Conservation (phyloP, 768 basidiomycete species). For the Cubamyces sp. region DNA sequence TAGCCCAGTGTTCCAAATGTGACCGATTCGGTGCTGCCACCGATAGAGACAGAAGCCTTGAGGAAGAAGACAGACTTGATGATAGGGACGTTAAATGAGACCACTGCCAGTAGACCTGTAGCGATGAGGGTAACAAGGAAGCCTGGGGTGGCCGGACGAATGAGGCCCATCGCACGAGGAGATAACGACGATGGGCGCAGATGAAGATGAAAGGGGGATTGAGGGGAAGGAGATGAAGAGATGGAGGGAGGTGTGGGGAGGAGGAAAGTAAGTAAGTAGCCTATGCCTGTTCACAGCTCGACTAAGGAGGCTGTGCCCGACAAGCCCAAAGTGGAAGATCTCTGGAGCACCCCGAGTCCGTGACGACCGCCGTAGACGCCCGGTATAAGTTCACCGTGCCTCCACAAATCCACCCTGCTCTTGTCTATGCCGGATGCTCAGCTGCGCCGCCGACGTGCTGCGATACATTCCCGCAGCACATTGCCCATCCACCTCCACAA, state of each 20-base stretch:
- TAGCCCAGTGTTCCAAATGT: slow-evolving; percentile 92
- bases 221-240: not conserved
- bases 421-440: not conserved
- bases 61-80: slow-evolving; percentile 92
- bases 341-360: not conserved
- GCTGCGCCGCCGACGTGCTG: not conserved
- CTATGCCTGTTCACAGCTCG: not conserved
- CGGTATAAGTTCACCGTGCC: not conserved
- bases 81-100: slow-evolving; percentile 89
- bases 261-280: not conserved
- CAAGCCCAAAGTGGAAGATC: slow-evolving; percentile 3
- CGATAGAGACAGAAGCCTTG: slow-evolving; percentile 61
- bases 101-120: slow-evolving; percentile 77
- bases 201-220: slow-evolving; percentile 1
- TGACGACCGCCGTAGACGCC: slow-evolving; percentile 12
- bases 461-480: not conserved
- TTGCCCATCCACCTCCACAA: not conserved
- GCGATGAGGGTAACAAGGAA: slow-evolving; percentile 83
- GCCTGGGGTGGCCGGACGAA: slow-evolving; percentile 90
- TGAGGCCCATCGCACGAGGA: slow-evolving; percentile 50
- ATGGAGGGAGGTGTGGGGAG: not conserved
- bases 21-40: slow-evolving; percentile 59
- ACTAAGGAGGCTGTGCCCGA: slow-evolving; percentile 4
- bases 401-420: not conserved
- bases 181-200: slow-evolving; percentile 6